Evolutionary conservation across 352 stramenopile genomes (phyloP), one percentile per base, ranked within the genome.

Genomic region (Thraustotheca clavata): DNA sequence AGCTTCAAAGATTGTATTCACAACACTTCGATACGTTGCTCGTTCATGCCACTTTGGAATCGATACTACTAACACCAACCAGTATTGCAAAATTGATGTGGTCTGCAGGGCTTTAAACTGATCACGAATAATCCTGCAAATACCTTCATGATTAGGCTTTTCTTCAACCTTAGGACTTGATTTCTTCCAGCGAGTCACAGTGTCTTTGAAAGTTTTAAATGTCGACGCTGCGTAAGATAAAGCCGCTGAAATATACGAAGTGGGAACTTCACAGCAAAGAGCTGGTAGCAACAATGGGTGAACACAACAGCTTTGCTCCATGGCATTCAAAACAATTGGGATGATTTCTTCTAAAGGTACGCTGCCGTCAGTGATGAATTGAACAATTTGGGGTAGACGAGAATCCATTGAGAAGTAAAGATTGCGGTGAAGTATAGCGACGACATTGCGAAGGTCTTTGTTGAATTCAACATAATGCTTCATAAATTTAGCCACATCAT

Each of bases 301-400:
- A 31, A 89, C 59, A 38, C 74, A 89, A 5, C 76, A 74, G 59
- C 76, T 91, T 62, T 82, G 90, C 41, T 90, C 76, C 4, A 82
- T 79, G 18, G 91, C 77, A 60, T 91, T 89, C 4, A 76, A 76
- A 34, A 94, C 68, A 50, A 89, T 87, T 3, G 70, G 69, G 29
- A 89, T 24, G 3, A 94, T 80, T 24, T 80, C 77, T 3, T 69
- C 26, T 40, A n/a, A n/a, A 5, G 14, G 7, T 9, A 52, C 39
- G 57, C 22, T 55, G 57, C 24, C 40, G 41, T 65, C 39, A 22
- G 57, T 34, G 12, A 65, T 31, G 26, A 20, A 65, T 20, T 65
- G 57, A 20, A 31, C 18, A 3, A 65, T 34, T 16, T 57, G 36
- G n/a, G 57, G 12, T 20, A 43, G 27, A 16, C 47, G 46, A 20